Evolutionary conservation across 1,284 basidiomycete species (phyloP).

Genomic region (Sporisorium sorghi): DNA sequence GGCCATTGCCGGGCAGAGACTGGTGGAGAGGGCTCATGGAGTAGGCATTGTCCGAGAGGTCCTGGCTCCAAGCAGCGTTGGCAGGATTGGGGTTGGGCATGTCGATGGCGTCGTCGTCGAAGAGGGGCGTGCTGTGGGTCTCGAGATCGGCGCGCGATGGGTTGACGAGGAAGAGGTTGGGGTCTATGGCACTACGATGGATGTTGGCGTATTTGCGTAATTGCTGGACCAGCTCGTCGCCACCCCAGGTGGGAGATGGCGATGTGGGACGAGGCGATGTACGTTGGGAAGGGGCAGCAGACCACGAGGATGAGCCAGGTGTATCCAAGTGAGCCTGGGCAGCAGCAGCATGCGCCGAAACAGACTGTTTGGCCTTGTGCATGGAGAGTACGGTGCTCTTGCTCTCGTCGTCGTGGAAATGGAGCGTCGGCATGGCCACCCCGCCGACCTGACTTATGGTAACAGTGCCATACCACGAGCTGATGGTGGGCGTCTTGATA

Average conservation of each 20-base stretch:
- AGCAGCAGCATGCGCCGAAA: constrained; percentile 19
- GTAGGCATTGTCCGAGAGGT: constrained; percentile 50
- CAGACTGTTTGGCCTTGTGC: constrained; percentile 32
- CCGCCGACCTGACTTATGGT: constrained; percentile 86
- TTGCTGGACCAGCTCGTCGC: constrained; percentile 74
- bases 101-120: constrained; percentile 69
- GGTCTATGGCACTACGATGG: constrained; percentile 81
- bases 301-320: constrained; percentile 12
- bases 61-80: constrained; percentile 30
- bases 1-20: constrained; percentile 27
- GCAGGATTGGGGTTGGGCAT: constrained; percentile 18
- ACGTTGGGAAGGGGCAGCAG: constrained; percentile 8
- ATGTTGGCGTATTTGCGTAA: constrained; percentile 76
- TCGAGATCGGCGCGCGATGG: constrained; percentile 90
- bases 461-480: constrained; percentile 79
- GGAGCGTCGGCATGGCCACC: constrained; percentile 86
- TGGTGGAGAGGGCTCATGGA: constrained; percentile 45
- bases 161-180: constrained; percentile 87
- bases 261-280: constrained; percentile 27
- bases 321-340: constrained; percentile 53
- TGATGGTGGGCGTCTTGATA: constrained; percentile 75
- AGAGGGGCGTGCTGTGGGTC: constrained; percentile 74
- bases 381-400: constrained; percentile 53
- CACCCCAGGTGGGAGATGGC: constrained; percentile 70
- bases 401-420: constrained; percentile 90